Evolutionary conservation across 2,329 filamentous ascomycete species (phyloP).

Genomic region (Aspergillus neotritici): DNA sequence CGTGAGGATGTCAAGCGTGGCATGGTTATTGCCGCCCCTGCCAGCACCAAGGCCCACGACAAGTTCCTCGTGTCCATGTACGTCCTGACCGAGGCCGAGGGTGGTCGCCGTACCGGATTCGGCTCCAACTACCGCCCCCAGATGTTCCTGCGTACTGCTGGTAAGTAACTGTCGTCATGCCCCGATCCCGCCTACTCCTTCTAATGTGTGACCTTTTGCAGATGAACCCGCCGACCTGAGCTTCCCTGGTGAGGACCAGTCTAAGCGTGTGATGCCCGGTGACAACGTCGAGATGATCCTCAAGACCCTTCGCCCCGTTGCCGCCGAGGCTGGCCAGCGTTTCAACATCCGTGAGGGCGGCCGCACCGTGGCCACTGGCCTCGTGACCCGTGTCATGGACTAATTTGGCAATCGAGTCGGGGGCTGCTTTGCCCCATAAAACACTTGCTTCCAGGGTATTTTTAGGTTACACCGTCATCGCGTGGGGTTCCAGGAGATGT

Average conservation of each 20-base stretch:
- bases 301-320: constrained; percentile 76
- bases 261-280: constrained; percentile 91
- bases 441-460: constrained; percentile 7
- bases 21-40: constrained; percentile 87
- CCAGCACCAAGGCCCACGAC: constrained; percentile 75
- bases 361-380: constrained; percentile 76
- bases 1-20: constrained; percentile 91
- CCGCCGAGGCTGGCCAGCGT: constrained; percentile 84
- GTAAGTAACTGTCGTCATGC: constrained; percentile 48
- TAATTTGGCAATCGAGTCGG: constrained; percentile 17
- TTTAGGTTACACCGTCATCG: background rate
- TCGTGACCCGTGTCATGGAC: constrained; percentile 66
- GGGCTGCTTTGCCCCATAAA: constrained; percentile 29
- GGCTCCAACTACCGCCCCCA: constrained; percentile 94
- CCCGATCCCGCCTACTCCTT: constrained; percentile 14
- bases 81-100: constrained; percentile 95
- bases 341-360: constrained; percentile 99
- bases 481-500: constrained; percentile 25
- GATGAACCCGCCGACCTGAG: constrained; percentile 68
- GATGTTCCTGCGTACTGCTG: constrained; percentile 90
- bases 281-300: constrained; percentile 98
- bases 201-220: constrained; percentile 14
- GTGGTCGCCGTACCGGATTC: constrained; percentile 95
- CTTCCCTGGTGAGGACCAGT: constrained; percentile 76
- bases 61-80: constrained; percentile 96